phyloP scores from a whole-genome alignment of 2,329 filamentous ascomycete species.

The Hymenotorrendiella dingleyae region DNA sequence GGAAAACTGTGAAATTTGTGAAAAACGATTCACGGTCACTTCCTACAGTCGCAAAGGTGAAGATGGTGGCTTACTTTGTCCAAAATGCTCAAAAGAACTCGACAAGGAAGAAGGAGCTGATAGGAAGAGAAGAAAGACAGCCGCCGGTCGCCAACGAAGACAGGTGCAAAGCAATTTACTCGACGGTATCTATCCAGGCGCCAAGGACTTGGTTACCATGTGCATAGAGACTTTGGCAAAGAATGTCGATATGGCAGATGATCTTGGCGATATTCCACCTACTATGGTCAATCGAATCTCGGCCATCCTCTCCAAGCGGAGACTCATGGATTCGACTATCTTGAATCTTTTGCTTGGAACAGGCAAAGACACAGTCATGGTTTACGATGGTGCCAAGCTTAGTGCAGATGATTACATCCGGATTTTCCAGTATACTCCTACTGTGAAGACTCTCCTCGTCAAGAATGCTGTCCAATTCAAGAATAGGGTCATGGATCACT shows the following conservation, averaged over 20 bases:
- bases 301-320: conserved; percentile 53
- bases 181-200: conserved; percentile 64
- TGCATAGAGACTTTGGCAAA: conserved; percentile 58
- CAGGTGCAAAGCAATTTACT: conserved; percentile 79
- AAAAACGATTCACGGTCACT: conserved; percentile 88
- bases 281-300: conserved; percentile 53
- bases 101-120: conserved; percentile 58
- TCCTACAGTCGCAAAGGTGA: conserved; percentile 78
- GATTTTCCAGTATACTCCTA: conserved; percentile 71
- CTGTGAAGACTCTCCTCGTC: conserved; percentile 65
- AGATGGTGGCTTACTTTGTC: conserved; percentile 80
- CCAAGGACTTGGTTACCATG: conserved; percentile 61
- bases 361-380: conserved; percentile 42
- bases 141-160: conserved; percentile 52
- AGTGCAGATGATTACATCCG: conserved; percentile 69
- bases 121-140: conserved; percentile 50
- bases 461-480: conserved; percentile 90
- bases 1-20: conserved; percentile 79
- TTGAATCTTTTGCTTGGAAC: conserved; percentile 53
- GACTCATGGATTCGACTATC: conserved; percentile 48
- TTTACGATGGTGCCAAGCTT: conserved; percentile 60
- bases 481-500: conserved; percentile 74
- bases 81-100: conserved; percentile 70
- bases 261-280: conserved; percentile 53
- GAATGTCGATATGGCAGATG: conserved; percentile 57